Conservation (phyloP, 352 stramenopile species). For the Hyphochytrium catenoides region DNA sequence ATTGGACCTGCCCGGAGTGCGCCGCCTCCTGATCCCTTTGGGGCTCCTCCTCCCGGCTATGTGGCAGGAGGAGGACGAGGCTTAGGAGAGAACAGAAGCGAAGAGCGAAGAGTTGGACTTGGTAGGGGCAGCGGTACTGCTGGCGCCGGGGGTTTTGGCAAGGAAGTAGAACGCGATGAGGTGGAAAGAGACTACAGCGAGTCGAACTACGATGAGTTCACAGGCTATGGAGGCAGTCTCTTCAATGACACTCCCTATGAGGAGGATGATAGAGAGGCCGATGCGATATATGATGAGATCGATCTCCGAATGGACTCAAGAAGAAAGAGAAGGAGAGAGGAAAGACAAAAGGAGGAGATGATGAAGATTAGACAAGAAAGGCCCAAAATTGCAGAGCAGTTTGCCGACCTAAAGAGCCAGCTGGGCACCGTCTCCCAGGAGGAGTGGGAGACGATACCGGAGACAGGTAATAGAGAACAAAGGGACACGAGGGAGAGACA, state of each 20-base stretch:
- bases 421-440: slow-evolving; percentile 69
- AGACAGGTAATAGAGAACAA: too few species aligned
- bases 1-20: slow-evolving; percentile 69
- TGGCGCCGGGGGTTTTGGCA: slow-evolving; percentile 45
- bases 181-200: slow-evolving; percentile 68
- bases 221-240: slow-evolving; percentile 56
- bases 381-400: slow-evolving; percentile 88
- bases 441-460: slow-evolving; percentile 86
- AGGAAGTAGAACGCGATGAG: slow-evolving; percentile 57
- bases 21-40: slow-evolving; percentile 28
- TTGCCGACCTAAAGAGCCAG: slow-evolving; percentile 86
- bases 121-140: slow-evolving; percentile 44
- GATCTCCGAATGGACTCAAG: slow-evolving; percentile 82
- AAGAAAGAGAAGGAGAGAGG: slow-evolving; percentile 61
- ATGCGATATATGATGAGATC: slow-evolving; percentile 82
- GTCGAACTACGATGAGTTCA: slow-evolving; percentile 74
- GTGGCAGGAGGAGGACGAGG: slow-evolving; percentile 57
- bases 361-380: slow-evolving; percentile 58
- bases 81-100: slow-evolving; percentile 7
- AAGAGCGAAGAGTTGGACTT: slow-evolving; percentile 8
- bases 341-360: slow-evolving; percentile 49
- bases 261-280: slow-evolving; percentile 85
- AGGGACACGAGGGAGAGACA: too few species aligned
- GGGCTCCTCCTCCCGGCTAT: slow-evolving; percentile 41
- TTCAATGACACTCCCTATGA: slow-evolving; percentile 82